Evolutionary conservation across 176 grass and related monocot species (phyloP).

Genomic region (Avena eriantha): DNA sequence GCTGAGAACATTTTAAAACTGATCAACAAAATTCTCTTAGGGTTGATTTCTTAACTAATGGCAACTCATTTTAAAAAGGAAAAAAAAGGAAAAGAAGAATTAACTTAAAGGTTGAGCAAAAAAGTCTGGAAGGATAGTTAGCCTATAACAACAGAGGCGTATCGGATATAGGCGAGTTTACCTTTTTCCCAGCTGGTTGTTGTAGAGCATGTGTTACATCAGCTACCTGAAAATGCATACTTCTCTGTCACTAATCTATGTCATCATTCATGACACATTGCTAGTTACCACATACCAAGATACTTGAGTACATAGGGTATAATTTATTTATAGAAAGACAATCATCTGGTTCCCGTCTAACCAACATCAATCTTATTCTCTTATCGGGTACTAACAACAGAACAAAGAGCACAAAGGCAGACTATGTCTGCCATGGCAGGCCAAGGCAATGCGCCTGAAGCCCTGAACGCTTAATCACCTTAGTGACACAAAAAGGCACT

Average conservation of each 20-base stretch:
- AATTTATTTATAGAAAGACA: constrained; percentile 10
- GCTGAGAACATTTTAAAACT: not conserved
- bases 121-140: not conserved
- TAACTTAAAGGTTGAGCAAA: not conserved
- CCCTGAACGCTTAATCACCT: constrained; percentile 22
- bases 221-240: constrained; percentile 74
- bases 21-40: not conserved
- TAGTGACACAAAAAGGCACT: not conserved
- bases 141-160: constrained; percentile 5
- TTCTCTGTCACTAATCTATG: constrained; percentile 15
- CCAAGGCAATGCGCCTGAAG: constrained; percentile 3
- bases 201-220: constrained; percentile 97
- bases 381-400: not conserved
- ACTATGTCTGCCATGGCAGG: not conserved
- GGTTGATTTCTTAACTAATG: not conserved
- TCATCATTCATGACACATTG: not conserved
- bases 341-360: not conserved
- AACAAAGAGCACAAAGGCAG: not conserved
- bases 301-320: not conserved
- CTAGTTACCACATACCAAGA: not conserved
- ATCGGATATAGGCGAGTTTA: constrained; percentile 22
- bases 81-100: not conserved
- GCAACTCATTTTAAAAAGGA: not conserved
- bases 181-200: constrained; percentile 96
- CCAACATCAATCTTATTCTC: not conserved